phyloP scores from a whole-genome alignment of 1,139 yeast species.

The Hansenula sp. region DNA sequence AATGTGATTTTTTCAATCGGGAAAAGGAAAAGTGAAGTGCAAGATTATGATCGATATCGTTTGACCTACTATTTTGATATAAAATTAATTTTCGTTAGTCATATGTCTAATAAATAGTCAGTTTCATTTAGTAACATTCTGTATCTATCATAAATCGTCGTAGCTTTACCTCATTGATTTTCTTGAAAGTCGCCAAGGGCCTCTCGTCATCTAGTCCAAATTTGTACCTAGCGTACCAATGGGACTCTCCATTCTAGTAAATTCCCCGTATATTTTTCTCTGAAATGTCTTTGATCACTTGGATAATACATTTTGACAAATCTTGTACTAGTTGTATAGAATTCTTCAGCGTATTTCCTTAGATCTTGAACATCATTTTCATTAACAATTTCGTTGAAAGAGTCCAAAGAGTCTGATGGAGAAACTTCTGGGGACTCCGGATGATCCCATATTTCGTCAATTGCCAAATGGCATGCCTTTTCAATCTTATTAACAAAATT shows the following conservation, averaged over 20 bases:
- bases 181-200: too few relatives aligned
- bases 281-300: slow-evolving; percentile 8
- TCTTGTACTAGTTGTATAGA: slow-evolving; percentile 9
- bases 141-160: too few relatives aligned
- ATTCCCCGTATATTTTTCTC: slow-evolving; percentile 2
- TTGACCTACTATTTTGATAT: too few relatives aligned
- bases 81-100: too few relatives aligned
- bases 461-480: slow-evolving; percentile 2
- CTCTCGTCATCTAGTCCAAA: too few relatives aligned
- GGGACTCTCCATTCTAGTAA: slow-evolving; percentile 15
- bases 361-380: neutral
- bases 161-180: too few relatives aligned
- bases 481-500: slow-evolving; percentile 5
- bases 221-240: slow-evolving; percentile 13
- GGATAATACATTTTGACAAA: slow-evolving; percentile 13
- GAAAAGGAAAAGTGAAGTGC: too few relatives aligned
- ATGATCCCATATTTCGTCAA: slow-evolving; percentile 1
- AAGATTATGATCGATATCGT: too few relatives aligned
- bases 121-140: too few relatives aligned
- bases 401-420: neutral
- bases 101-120: too few relatives aligned
- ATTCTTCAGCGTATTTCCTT: slow-evolving; percentile 1
- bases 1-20: too few relatives aligned
- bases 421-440: neutral
- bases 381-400: neutral